phyloP scores from a whole-genome alignment of 495 filamentous ascomycete genomes.

The Penicillium desertorum region DNA sequence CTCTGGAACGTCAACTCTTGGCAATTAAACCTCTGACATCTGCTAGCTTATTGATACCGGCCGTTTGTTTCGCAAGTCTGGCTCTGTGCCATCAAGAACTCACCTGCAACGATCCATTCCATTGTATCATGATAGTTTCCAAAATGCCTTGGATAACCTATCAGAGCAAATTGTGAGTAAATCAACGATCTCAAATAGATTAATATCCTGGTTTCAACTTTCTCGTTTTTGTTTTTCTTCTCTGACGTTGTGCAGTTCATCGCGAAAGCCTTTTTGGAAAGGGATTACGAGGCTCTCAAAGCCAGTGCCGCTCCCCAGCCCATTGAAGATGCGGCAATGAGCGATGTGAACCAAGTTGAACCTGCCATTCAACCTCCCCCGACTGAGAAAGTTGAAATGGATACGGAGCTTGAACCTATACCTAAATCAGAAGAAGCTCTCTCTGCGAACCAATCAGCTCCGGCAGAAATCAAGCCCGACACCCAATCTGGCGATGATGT shows the following conservation, averaged over 20 bases:
- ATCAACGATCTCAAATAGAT: background rate
- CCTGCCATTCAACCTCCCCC: conserved; percentile 16
- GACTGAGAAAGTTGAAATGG: conserved; percentile 19
- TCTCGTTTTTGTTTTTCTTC: conserved; percentile 6
- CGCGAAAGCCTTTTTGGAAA: conserved; percentile 48
- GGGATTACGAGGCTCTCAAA: conserved; percentile 44
- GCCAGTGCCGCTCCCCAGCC: conserved; percentile 34
- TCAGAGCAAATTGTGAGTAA: conserved; percentile 54
- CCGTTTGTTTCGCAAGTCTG: conserved; percentile 45
- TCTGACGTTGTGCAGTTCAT: conserved; percentile 40
- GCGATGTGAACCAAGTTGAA: conserved; percentile 24
- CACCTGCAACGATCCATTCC: conserved; percentile 46
- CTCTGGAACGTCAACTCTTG: conserved; percentile 3
- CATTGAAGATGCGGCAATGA: conserved; percentile 36
- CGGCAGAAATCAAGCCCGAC: conserved; percentile 17
- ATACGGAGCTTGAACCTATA: conserved; percentile 14
- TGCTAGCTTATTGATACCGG: conserved; percentile 50
- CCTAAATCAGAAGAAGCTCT: conserved; percentile 18
- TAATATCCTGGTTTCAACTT: background rate
- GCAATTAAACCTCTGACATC: conserved; percentile 22
- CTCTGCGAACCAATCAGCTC: conserved; percentile 11
- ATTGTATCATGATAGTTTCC: conserved; percentile 47
- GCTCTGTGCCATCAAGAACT: conserved; percentile 36
- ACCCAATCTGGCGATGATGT: conserved; percentile 19
- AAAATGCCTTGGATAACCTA: conserved; percentile 50